Conservation (phyloP, 2,329 filamentous ascomycete genomes). For the Hypoxylon sp. region DNA sequence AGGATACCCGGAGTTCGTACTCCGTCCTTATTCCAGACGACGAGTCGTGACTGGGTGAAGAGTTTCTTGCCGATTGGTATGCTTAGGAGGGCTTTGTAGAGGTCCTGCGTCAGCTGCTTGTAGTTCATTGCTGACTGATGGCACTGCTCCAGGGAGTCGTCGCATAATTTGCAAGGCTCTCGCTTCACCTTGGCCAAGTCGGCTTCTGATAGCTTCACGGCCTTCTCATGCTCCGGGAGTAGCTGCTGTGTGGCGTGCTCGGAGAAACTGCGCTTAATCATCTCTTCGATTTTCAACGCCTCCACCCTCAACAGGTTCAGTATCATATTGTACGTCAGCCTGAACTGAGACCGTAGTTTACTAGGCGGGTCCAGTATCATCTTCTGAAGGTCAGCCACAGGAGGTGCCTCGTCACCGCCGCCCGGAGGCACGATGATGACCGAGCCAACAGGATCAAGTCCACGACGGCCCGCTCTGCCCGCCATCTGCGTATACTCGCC, state of each 20-base stretch:
- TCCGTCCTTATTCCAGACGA: slow-evolving; percentile 87
- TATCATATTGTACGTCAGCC: slow-evolving; percentile 99
- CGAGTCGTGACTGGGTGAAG: slow-evolving; percentile 76
- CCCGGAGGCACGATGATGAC: slow-evolving; percentile 91
- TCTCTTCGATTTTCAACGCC: slow-evolving; percentile 97
- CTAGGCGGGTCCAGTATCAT: slow-evolving; percentile 98
- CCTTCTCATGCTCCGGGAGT: slow-evolving; percentile 93
- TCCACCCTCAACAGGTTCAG: slow-evolving; percentile 93
- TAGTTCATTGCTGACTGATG: slow-evolving; percentile 85
- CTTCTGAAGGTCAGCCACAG: slow-evolving; percentile 80
- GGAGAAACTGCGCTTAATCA: slow-evolving; percentile 99
- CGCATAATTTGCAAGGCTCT: slow-evolving; percentile 82
- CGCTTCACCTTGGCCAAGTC: slow-evolving; percentile 90
- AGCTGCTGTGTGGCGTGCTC: slow-evolving; percentile 96
- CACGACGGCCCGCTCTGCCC: slow-evolving; percentile 89
- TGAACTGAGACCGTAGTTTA: slow-evolving; percentile 94
- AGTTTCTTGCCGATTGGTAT: slow-evolving; percentile 85
- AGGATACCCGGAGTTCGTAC: slow-evolving; percentile 84
- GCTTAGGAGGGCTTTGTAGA: slow-evolving; percentile 78
- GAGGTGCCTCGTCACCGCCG: slow-evolving; percentile 83
- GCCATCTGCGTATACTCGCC: slow-evolving; percentile 99
- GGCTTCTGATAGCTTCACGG: slow-evolving; percentile 89
- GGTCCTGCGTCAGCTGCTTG: slow-evolving; percentile 78
- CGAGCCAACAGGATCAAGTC: slow-evolving; percentile 89
- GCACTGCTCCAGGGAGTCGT: slow-evolving; percentile 78